Base-by-base conservation (phyloP, 345 rosid species). In the Microthlaspi erraticum region DNA sequence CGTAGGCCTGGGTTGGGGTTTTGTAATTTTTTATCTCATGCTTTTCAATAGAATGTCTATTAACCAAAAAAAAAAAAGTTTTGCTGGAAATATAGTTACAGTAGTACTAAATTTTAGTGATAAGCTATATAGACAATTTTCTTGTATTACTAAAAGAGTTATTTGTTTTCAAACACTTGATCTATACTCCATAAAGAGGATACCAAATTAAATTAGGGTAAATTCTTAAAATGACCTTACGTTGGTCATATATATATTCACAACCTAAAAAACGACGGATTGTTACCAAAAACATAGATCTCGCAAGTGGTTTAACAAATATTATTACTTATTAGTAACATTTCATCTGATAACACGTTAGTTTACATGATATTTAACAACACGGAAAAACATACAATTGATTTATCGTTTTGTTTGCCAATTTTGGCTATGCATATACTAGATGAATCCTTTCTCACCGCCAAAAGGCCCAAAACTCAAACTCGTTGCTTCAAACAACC, bases 401-500 rank as follows among this genome's bases (percentile, higher is more conserved):
- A 13, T 12, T 5, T n/a, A 4, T 14, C 0, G n/a, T 13, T 43
- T 6, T 1, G 19, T n/a, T 43, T n/a, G 48, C 9, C 7, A 7
- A 7, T 43, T 43, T 42, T 42, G 45, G 46, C 14, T 42, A 42
- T 42, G 46, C 17, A 42, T 42, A 42, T 42, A 42, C 16, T 13
- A 6, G 17, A 7, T 5, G n/a, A 2, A 1, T 42, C 26, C 12
- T 14, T 55, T 55, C 42, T 55, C 60, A 34, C 60, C 13, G 60
- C 19, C 60, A 55, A 53, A 54, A 32, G 41, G 14, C 41, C 19
- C 60, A 55, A 53, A 54, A 32, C 60, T 33, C 41, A 33, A 14
- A 32, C 13, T 55, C 42, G 60, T 14, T 55, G 60, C 42, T 55
- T 55, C 23, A 55, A 54, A 65, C 44, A 41, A 29, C 18, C 29